Percentiles rank a stretch among this genome's conserved stretches.
phyloP scores from a whole-genome alignment of 805 yeast species.

The Lipomyces orientalis region DNA sequence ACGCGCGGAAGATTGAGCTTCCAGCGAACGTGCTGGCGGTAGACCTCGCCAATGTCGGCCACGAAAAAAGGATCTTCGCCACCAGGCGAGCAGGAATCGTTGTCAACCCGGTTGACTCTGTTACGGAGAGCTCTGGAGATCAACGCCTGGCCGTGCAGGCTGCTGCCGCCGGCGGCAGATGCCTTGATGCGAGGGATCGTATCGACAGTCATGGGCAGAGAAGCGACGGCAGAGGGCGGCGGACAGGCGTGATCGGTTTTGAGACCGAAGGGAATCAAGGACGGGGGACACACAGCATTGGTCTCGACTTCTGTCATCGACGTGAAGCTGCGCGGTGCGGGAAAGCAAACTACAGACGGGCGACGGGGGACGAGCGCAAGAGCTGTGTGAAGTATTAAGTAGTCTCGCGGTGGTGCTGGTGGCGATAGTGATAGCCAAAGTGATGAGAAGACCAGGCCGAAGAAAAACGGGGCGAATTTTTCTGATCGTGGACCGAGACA shows the following conservation, averaged over 20 bases:
- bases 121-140: constrained; percentile 35
- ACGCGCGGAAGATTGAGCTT: constrained; percentile 66
- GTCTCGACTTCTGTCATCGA: constrained; percentile 39
- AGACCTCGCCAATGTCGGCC: constrained; percentile 79
- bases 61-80: constrained; percentile 88
- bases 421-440: background rate
- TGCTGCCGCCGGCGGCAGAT: constrained; percentile 14
- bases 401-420: background rate
- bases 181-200: constrained; percentile 11
- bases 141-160: constrained; percentile 31
- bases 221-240: constrained; percentile 4
- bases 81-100: constrained; percentile 68
- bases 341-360: constrained; percentile 1
- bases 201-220: constrained; percentile 11
- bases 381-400: constrained; percentile 8
- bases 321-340: constrained; percentile 15
- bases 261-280: constrained; percentile 31
- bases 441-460: background rate
- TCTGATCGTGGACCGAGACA: background rate
- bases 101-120: constrained; percentile 50
- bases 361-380: background rate
- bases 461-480: constrained; percentile 1
- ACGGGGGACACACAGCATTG: constrained; percentile 38
- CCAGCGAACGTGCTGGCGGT: constrained; percentile 71
- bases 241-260: constrained; percentile 10